Evolutionary conservation across 139 green algal genomes (phyloP).

Genomic region (Coelastrella sp.): DNA sequence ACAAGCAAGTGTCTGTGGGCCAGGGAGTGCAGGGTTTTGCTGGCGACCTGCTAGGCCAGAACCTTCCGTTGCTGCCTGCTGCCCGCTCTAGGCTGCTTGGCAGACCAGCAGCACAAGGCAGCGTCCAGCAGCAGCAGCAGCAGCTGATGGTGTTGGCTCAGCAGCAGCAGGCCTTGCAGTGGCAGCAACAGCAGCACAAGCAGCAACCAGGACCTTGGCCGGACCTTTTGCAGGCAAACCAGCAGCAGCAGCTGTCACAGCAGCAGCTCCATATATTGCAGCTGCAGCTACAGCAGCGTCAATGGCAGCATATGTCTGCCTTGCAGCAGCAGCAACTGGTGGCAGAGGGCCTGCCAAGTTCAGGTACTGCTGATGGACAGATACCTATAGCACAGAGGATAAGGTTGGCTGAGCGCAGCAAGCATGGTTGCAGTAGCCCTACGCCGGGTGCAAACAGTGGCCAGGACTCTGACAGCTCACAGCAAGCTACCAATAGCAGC

Average conservation of each 20-base stretch:
- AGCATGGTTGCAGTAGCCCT: neutral
- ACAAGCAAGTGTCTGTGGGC: too few relatives aligned
- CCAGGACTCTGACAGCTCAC: too few relatives aligned
- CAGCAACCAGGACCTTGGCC: neutral
- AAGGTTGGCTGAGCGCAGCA: neutral
- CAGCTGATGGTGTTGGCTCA: neutral
- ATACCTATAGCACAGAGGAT: neutral
- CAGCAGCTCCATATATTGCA: neutral
- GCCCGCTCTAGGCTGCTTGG: neutral
- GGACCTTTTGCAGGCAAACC: neutral
- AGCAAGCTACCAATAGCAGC: too few relatives aligned
- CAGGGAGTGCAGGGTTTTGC: too few relatives aligned
- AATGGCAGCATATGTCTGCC: neutral
- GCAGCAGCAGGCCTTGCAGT: slow-evolving; percentile 1
- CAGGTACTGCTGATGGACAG: neutral
- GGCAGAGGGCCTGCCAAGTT: neutral
- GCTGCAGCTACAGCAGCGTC: neutral
- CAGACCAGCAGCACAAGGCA: neutral
- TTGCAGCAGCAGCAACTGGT: too few relatives aligned
- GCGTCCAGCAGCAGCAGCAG: neutral
- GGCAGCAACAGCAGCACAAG: slow-evolving; percentile 10
- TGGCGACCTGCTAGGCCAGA: neutral
- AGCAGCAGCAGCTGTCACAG: slow-evolving; percentile 5
- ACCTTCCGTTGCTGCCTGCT: slow-evolving; percentile 18
- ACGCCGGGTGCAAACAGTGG: too few relatives aligned